These are phyloP conservation scores for Triticum dicoccoides DNA, from an alignment of 176 grass and related monocot species.

Conservation along the genomic window DNA sequence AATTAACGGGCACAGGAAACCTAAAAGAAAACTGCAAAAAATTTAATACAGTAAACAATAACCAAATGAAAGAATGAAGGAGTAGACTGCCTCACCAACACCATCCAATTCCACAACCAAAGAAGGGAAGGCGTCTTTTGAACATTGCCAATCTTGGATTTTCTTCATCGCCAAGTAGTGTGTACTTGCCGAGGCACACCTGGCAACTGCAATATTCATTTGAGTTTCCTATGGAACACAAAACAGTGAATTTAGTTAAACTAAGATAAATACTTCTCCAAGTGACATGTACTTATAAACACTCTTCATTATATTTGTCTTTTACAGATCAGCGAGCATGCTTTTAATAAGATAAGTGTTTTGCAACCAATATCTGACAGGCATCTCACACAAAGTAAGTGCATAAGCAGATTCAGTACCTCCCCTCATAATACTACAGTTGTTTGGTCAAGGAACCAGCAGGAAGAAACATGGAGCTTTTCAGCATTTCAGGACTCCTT, in stretches of 20 bases:
- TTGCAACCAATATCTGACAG: background rate
- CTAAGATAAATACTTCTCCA: background rate
- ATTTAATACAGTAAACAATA: slow-evolving; percentile 29
- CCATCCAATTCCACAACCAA: slow-evolving; percentile 94
- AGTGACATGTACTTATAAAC: background rate
- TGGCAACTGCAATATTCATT: slow-evolving; percentile 60
- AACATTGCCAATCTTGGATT: slow-evolving; percentile 79
- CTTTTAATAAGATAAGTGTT: background rate
- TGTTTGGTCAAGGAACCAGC: background rate
- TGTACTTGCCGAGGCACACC: slow-evolving; percentile 60
- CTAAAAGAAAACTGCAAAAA: slow-evolving; percentile 82
- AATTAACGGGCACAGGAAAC: slow-evolving; percentile 85
- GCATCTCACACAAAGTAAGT: background rate
- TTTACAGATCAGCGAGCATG: background rate
- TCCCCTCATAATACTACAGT: slow-evolving; percentile 43
- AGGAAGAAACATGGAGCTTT: background rate
- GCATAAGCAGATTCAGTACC: slow-evolving; percentile 27
- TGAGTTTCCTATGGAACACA: slow-evolving; percentile 38
- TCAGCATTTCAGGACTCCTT: slow-evolving; percentile 38
- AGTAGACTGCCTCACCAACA: slow-evolving; percentile 64
- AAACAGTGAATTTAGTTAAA: slow-evolving; percentile 14
- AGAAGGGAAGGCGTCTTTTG: slow-evolving; percentile 74
- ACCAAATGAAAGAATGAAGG: background rate
- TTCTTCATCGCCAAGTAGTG: slow-evolving; percentile 75
- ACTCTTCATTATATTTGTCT: background rate